phyloP scores from a whole-genome alignment of 2,329 filamentous ascomycete genomes.

The Arachnopeziza araneosa region DNA sequence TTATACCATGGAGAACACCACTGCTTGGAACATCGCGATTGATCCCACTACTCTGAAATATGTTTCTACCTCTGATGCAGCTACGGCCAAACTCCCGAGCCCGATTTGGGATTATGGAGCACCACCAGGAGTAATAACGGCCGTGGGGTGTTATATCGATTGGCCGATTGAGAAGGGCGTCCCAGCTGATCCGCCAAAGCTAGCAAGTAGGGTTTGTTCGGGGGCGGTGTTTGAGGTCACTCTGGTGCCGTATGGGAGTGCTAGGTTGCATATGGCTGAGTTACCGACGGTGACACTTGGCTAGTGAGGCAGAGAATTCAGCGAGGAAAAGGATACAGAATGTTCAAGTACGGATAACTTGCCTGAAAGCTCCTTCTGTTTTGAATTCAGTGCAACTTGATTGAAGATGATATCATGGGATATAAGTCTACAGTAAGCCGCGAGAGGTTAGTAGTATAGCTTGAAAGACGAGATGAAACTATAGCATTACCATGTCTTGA shows the following conservation, averaged over 20 bases:
- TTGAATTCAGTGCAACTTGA: too few relatives aligned
- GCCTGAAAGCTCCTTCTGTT: too few relatives aligned
- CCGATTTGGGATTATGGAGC: slow-evolving; percentile 30
- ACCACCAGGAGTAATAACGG: slow-evolving; percentile 34
- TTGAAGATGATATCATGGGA: too few relatives aligned
- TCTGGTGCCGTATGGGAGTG: slow-evolving; percentile 41
- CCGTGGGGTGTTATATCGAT: slow-evolving; percentile 35
- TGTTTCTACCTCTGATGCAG: slow-evolving; percentile 23
- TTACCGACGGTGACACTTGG: slow-evolving; percentile 25
- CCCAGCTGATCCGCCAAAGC: slow-evolving; percentile 32
- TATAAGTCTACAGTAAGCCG: too few relatives aligned
- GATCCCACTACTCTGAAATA: slow-evolving; percentile 31
- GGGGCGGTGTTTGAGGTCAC: slow-evolving; percentile 32
- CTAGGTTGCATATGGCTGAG: slow-evolving; percentile 42
- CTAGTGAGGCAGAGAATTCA: too few relatives aligned
- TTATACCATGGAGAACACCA: slow-evolving; percentile 32
- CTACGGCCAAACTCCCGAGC: slow-evolving; percentile 15
- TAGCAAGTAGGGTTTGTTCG: slow-evolving; percentile 24
- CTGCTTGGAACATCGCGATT: slow-evolving; percentile 29
- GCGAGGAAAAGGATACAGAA: too few relatives aligned
- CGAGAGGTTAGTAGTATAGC: too few relatives aligned
- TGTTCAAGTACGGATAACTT: too few relatives aligned
- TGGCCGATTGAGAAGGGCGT: slow-evolving; percentile 33
- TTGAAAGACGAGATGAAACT: too few relatives aligned
- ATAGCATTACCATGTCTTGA: too few relatives aligned